Evolutionary conservation across 1,139 yeast genomes (phyloP), one percentile per base, ranked within the genome.

Genomic region (Lizanozyma gosingica): DNA sequence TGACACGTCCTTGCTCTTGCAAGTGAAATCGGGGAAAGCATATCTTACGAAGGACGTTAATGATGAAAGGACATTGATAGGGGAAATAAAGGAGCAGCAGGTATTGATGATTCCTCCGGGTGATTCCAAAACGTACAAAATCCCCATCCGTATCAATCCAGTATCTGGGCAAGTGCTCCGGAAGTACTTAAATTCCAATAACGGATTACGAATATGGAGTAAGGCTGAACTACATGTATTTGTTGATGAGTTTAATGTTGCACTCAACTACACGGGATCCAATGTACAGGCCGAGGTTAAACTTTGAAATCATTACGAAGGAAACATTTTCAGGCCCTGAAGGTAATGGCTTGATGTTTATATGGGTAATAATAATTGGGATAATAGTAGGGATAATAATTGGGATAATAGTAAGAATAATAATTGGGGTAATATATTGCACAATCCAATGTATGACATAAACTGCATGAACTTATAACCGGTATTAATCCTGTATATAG

Each of bases 31-130:
- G 38, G 55, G 56, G 17, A 50, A 49, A 35, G 61, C 60, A 6
- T 41, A 45, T 6, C 48, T 22, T 6, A 22, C 29, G 6, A 6
- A 11, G 11, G 29, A 22, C 11, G 29, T 22, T 22, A 11, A 22
- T 22, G 29, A 45, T 38, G 48, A 53, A 15, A 56, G 48, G 2
- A 47, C 46, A 8, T 37, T 48, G 6, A 40, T 57, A 38, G 62
- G 59, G 3, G 49, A 48, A 22, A 41, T 55, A 11, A 47, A 45
- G 16, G 44, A 43, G 8, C 44, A 44, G 14, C 58, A 51, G 37
- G 33, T 43, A 16, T 35, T 57, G 32, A 35, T 46, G 15, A 48
- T 57, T 6, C 50, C 54, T 1, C 60, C 60, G 0, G 62, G 62
- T 3, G 37, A 49, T 16, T 48, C 47, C 44, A 45, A 38, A 16